Evolutionary conservation across 164 flowering plant species (phyloP), one percentile per base, ranked within the genome.

Genomic region (Tinospora cordifolia): DNA sequence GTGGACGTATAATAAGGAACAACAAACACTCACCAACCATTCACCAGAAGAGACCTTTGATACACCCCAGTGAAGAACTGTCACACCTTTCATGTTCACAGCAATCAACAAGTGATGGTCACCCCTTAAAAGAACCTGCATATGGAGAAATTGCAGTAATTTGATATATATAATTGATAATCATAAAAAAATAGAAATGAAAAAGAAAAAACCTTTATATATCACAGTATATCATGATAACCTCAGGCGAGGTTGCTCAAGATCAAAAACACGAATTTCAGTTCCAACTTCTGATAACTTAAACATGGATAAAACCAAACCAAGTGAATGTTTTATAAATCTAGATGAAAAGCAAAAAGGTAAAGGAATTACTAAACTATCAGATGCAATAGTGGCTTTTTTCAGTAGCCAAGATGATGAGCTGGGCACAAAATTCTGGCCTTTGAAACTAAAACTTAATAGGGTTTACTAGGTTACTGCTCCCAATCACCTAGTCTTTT

Each of bases 21-120:
- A 13, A 62, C 38, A 46, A 34, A 7, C 15, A 77, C 84, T 77
- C 67, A 83, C 84, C 86, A 83, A 74, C 84, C 86, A 83, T 68
- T 83, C 86, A 19, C 71, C 78, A 26, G 72, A 34, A 44, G 82
- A 78, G 47, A 62, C 62, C 75, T 81, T 79, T 38, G 82, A 75
- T 40, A 81, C 67, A 63, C 82, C 86, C 84, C 84, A 83, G 72
- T 83, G 86, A 72, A 83, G 81, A 68, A 83, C 75, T 27, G 71
- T 41, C 22, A 75, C 19, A 44, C 80, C 81, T 74, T 76, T 77
- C 76, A 76, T 72, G 69, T 75, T 78, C 5, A 65, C 51, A 70
- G 79, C 80, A 62, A 81, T 75, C 59, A 79, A 54, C n/a, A 80
- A 22, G 62, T 75, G 83, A 71, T 74, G 57, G 26, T 80, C 79